phyloP scores from a whole-genome alignment of 345 rosid species.

The Barbarea vulgaris region DNA sequence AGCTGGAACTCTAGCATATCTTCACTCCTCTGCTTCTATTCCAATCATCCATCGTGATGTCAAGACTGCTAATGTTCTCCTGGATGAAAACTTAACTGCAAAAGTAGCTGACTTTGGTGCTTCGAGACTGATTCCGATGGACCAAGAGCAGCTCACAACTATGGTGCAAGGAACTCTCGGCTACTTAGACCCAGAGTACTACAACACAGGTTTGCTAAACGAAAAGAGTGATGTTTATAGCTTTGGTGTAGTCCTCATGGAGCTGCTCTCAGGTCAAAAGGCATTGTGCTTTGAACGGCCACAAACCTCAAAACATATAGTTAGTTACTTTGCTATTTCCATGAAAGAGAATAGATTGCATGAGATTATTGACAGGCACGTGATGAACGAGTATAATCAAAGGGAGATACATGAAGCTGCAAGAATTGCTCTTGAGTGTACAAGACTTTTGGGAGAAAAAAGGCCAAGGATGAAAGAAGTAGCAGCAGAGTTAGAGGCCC shows the following conservation, averaged over 20 bases:
- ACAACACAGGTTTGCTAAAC: slow-evolving; percentile 22
- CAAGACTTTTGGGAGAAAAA: slow-evolving; percentile 31
- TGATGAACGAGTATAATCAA: neutral
- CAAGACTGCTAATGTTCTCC: too few species aligned
- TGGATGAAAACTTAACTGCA: too few species aligned
- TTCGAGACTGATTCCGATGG: slow-evolving; percentile 45
- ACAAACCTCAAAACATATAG: slow-evolving; percentile 36
- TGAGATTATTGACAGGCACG: slow-evolving; percentile 25
- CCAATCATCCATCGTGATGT: too few species aligned
- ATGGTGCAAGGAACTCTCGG: slow-evolving; percentile 55
- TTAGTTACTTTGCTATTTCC: slow-evolving; percentile 31
- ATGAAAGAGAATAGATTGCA: slow-evolving; percentile 6
- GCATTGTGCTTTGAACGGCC: slow-evolving; percentile 34
- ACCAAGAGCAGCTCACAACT: slow-evolving; percentile 43
- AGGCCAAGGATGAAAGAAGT: slow-evolving; percentile 34
- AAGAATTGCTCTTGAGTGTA: neutral
- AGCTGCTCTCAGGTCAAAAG: slow-evolving; percentile 41
- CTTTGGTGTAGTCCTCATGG: slow-evolving; percentile 52
- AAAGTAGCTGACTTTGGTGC: slow-evolving; percentile 58
- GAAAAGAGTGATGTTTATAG: slow-evolving; percentile 60
- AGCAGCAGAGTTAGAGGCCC: slow-evolving; percentile 38
- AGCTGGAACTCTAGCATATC: too few species aligned
- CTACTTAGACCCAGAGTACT: slow-evolving; percentile 51
- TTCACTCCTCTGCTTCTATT: too few species aligned
- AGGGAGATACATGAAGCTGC: slow-evolving; percentile 10